Evolutionary conservation across 441 rosid species (phyloP).

Genomic region (Gossypium schwendimanii): DNA sequence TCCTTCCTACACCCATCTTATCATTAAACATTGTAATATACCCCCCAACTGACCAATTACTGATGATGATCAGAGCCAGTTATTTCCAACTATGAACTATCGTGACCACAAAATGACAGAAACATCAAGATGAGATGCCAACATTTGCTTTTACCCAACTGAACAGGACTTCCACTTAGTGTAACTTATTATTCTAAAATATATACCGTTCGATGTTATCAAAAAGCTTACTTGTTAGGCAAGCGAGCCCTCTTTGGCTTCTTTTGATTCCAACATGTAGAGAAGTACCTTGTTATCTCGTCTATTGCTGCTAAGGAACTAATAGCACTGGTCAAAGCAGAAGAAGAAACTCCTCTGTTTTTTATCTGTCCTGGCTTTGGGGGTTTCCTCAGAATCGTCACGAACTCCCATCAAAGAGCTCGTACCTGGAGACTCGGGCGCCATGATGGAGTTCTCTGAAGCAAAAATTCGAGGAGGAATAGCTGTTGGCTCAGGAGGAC

Average conservation of each 20-base stretch:
- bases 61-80: neutral
- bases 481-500: constrained; percentile 33
- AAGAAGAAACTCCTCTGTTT: constrained; percentile 40
- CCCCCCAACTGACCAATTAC: neutral
- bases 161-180: neutral
- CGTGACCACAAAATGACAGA: neutral
- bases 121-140: neutral
- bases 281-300: neutral
- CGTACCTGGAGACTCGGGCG: constrained; percentile 63
- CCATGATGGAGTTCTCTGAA: constrained; percentile 40
- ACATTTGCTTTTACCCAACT: neutral
- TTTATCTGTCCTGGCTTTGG: constrained; percentile 39
- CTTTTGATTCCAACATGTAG: constrained; percentile 2
- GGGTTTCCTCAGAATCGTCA: constrained; percentile 45
- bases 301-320: constrained; percentile 12
- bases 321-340: constrained; percentile 60
- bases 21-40: neutral
- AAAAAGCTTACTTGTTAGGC: constrained; percentile 11
- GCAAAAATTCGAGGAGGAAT: constrained; percentile 42
- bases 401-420: constrained; percentile 56
- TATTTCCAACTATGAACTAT: constrained; percentile 9
- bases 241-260: constrained; percentile 10
- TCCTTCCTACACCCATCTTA: neutral
- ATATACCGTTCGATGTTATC: neutral
- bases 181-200: constrained; percentile 7